These are phyloP conservation scores for Auricularia sp. DNA, from an alignment of 768 basidiomycete genomes.

Conservation along the genomic window DNA sequence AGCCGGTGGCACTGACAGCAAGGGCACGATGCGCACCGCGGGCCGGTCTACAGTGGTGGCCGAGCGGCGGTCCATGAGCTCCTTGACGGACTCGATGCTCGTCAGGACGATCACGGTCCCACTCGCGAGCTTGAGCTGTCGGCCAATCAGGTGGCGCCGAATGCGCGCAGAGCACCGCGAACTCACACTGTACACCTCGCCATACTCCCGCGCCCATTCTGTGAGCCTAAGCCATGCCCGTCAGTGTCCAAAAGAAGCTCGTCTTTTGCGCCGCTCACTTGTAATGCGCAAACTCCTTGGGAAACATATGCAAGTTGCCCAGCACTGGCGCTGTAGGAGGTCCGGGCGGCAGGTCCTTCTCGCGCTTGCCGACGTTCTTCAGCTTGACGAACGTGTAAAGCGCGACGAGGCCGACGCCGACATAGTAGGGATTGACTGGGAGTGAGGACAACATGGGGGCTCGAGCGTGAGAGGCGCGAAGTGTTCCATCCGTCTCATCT, in stretches of 20 bases:
- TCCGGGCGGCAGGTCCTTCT: slow-evolving; percentile 7
- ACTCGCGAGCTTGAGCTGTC: slow-evolving; percentile 16
- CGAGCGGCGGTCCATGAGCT: slow-evolving; percentile 20
- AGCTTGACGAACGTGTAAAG: background rate
- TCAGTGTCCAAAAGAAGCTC: background rate
- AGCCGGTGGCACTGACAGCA: background rate
- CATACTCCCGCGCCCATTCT: slow-evolving; percentile 20
- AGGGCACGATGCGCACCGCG: background rate
- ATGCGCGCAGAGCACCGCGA: slow-evolving; percentile 2
- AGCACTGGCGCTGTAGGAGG: slow-evolving; percentile 17
- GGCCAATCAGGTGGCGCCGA: slow-evolving; percentile 6
- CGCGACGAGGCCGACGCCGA: background rate
- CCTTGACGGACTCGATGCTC: slow-evolving; percentile 13
- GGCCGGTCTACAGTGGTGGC: slow-evolving; percentile 18
- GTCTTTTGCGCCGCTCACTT: slow-evolving; percentile 7
- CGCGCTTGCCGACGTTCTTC: background rate
- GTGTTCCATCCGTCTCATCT: background rate
- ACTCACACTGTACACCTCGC: slow-evolving; percentile 18
- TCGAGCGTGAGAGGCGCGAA: background rate
- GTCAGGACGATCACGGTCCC: slow-evolving; percentile 18
- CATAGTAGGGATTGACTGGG: background rate
- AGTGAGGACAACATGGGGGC: background rate
- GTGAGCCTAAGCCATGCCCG: slow-evolving; percentile 15
- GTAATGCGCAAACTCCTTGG: slow-evolving; percentile 14
- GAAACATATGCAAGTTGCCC: slow-evolving; percentile 16